Evolutionary conservation across 2,329 filamentous ascomycete species (phyloP), one percentile per base, ranked within the genome.

Genomic region (Fusarium algeriense): DNA sequence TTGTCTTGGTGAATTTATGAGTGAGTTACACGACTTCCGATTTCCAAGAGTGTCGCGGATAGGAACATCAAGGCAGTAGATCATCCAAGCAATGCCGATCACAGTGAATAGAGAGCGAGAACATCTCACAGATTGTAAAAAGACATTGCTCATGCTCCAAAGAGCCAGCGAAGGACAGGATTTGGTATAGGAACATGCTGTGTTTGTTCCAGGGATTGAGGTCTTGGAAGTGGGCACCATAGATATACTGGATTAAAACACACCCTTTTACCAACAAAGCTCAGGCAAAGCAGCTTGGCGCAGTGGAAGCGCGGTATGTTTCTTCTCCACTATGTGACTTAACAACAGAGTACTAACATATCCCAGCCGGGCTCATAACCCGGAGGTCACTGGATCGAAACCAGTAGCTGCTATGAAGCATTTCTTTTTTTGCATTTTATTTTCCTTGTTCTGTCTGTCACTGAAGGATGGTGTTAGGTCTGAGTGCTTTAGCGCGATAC

Each of bases 301-400:
- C 62, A 65, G 62, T 65, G 62, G 62, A 65, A 65, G 62, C 62
- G 62, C 62, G 62, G 62, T 65, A 65, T 65, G 62, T 65, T 40
- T 64, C 23, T 38, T 44, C 60, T 65, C 60, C 60, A 65, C 60
- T 7, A 34, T 7, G 11, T 19, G 28, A 64, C 41, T 38, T 37
- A 37, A 50, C 14, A 17, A 10, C 60, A 64, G 35, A 49, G 26
- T 40, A 64, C 62, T 65, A 65, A 65, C 50, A 49, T 30, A 40
- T 41, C 15, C 41, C 26, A 65, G 62, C 62, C 62, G 62, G 62
- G 62, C 62, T 65, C 62, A 65, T 65, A 65, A 65, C 62, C 62
- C 62, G 62, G 62, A 65, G 62, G 62, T 59, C 62, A 59, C 46
- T 56, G 60, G 62, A 65, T 65, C 62, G 62, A 65, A 65, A 65